These are phyloP conservation scores for Didymella pomorum DNA, from an alignment of 2,329 filamentous ascomycete species.

Conservation along the genomic window DNA sequence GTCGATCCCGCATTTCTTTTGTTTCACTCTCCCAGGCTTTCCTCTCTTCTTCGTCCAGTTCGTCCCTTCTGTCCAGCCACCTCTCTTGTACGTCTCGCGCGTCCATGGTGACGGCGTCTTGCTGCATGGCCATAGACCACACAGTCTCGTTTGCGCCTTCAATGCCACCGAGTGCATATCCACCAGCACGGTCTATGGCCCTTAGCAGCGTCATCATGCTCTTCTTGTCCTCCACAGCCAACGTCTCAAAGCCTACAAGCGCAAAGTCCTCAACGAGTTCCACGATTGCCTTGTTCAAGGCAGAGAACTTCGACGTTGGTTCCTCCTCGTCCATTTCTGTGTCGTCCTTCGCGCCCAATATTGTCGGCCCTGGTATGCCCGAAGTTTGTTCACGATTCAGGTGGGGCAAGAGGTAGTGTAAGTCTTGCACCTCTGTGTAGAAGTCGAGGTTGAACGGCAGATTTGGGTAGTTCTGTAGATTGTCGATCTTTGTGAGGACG, in stretches of 20 bases:
- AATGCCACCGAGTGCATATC: conserved; percentile 89
- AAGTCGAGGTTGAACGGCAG: conserved; percentile 95
- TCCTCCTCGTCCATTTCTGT: conserved; percentile 52
- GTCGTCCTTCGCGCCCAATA: conserved; percentile 40
- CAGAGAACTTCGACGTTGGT: conserved; percentile 72
- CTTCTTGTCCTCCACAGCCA: conserved; percentile 95
- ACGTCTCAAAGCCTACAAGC: conserved; percentile 88
- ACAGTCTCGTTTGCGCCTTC: conserved; percentile 94
- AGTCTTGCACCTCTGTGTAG: conserved; percentile 96
- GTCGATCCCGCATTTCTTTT: conserved; percentile 52
- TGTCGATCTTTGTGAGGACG: conserved; percentile 97
- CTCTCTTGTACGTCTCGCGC: conserved; percentile 91
- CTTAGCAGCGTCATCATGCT: conserved; percentile 93
- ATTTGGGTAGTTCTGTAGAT: conserved; percentile 81
- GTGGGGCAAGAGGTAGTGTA: conserved; percentile 81
- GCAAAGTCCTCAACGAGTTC: conserved; percentile 89
- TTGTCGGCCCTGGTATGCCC: conserved; percentile 45
- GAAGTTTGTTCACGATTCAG: conserved; percentile 74
- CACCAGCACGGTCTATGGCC: conserved; percentile 88
- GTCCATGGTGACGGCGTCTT: conserved; percentile 74
- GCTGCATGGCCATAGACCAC: conserved; percentile 95
- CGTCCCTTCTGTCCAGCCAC: conserved; percentile 91
- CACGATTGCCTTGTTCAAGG: conserved; percentile 85
- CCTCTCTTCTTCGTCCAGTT: conserved; percentile 81
- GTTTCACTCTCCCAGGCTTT: conserved; percentile 79